A percentile compares a stretch with the other conserved stretches of the same genome.
Evolutionary conservation across 306 rosid genomes (phyloP).

Genomic region (Malus domestica): ASM211411v1 NC_041803.1:13377501-13378000

Average conservation of each 20-base stretch:
- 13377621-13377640: constrained; percentile 42
- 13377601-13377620: constrained; percentile 45
- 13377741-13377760: constrained; percentile 52
- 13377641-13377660: constrained; percentile 35
- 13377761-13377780: constrained; percentile 39
- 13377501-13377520: constrained; percentile 41
- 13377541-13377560: constrained; percentile 30
- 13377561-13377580: constrained; percentile 23
- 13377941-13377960: too few species aligned
- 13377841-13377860: constrained; percentile 11
- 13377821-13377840: constrained; percentile 37
- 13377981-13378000: too few species aligned
- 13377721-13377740: constrained; percentile 30
- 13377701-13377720: constrained; percentile 28
- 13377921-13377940: constrained; percentile 29
- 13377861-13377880: constrained; percentile 29
- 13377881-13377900: constrained; percentile 19
- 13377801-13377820: constrained; percentile 27
- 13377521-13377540: constrained; percentile 41
- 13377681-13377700: constrained; percentile 21
- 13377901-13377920: constrained; percentile 17
- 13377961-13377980: too few species aligned
- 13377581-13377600: constrained; percentile 31
- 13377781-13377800: constrained; percentile 38
- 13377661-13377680: constrained; percentile 45